These are phyloP conservation scores for Monotropa hypopitys DNA, from an alignment of 179 eudicot genomes.

Conservation along the genomic window DNA sequence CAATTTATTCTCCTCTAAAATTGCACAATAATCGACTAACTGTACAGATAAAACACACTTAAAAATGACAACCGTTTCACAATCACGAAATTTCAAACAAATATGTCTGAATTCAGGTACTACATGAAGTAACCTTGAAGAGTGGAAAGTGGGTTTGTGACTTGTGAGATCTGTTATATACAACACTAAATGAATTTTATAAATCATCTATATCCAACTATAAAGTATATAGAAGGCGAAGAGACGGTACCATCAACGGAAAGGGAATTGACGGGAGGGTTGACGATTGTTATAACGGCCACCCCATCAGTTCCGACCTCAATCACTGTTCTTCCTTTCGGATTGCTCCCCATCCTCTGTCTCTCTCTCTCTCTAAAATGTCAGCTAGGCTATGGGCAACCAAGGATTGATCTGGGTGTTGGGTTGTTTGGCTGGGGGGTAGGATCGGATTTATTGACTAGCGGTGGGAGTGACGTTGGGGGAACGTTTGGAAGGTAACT, in stretches of 20 bases:
- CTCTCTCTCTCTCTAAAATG: background rate
- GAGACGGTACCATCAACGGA: background rate
- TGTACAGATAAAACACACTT: background rate
- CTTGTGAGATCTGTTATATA: background rate
- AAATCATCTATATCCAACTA: too few species aligned
- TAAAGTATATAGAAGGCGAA: too few species aligned
- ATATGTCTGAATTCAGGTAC: too few species aligned
- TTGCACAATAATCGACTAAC: background rate
- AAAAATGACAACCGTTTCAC: background rate
- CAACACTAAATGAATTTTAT: too few species aligned
- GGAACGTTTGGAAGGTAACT: background rate
- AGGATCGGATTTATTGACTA: background rate
- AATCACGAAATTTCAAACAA: background rate
- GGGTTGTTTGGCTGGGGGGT: background rate
- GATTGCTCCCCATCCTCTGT: conserved; percentile 15
- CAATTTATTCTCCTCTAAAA: background rate
- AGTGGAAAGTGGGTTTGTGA: background rate
- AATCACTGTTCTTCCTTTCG: conserved; percentile 43
- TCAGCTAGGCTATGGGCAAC: background rate
- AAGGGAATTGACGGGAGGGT: conserved; percentile 8
- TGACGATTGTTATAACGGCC: conserved; percentile 73
- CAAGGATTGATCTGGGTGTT: background rate
- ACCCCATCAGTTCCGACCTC: conserved; percentile 86
- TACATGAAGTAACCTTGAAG: background rate
- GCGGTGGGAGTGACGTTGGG: background rate